phyloP scores from a whole-genome alignment of 2,329 filamentous ascomycete species.

The Aspergillus tamarii region DNA sequence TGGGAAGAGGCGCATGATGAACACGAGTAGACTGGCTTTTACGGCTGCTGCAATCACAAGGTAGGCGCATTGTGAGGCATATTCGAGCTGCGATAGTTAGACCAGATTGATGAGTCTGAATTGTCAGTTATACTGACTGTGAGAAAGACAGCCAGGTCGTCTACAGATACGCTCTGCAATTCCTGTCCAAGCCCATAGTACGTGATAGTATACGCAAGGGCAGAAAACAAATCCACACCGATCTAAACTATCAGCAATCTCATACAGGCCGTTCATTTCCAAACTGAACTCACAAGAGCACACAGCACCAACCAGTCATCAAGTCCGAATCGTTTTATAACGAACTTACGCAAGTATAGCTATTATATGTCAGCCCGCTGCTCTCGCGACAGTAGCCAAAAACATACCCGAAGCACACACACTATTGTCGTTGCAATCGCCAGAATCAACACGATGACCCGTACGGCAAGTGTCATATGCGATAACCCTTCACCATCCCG shows the following conservation, averaged over 20 bases:
- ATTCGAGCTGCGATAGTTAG: constrained; percentile 11
- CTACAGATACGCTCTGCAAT: constrained; percentile 10
- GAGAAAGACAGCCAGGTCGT: constrained; percentile 6
- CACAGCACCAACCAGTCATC: constrained; percentile 23
- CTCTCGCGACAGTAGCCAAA: not conserved
- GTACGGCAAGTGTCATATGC: constrained; percentile 7
- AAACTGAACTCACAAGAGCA: constrained; percentile 13
- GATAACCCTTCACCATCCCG: not conserved
- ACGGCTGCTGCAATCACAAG: constrained; percentile 16
- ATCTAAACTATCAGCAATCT: constrained; percentile 4
- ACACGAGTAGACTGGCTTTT: constrained; percentile 18
- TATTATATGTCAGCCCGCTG: not conserved
- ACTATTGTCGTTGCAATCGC: constrained; percentile 9
- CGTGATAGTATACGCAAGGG: constrained; percentile 17
- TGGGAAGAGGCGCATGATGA: constrained; percentile 25
- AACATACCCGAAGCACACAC: constrained; percentile 9
- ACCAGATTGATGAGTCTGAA: not conserved
- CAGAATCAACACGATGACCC: constrained; percentile 4
- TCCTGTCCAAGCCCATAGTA: constrained; percentile 19
- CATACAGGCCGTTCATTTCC: not conserved
- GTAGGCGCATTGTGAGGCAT: constrained; percentile 18
- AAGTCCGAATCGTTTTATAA: constrained; percentile 17
- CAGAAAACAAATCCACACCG: constrained; percentile 18
- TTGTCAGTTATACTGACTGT: not conserved
- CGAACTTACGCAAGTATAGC: constrained; percentile 22